Percentiles rank a stretch among this genome's conserved stretches.
Evolutionary conservation across 345 rosid genomes (phyloP).

Genomic region (Moricandia arvensis): DNA sequence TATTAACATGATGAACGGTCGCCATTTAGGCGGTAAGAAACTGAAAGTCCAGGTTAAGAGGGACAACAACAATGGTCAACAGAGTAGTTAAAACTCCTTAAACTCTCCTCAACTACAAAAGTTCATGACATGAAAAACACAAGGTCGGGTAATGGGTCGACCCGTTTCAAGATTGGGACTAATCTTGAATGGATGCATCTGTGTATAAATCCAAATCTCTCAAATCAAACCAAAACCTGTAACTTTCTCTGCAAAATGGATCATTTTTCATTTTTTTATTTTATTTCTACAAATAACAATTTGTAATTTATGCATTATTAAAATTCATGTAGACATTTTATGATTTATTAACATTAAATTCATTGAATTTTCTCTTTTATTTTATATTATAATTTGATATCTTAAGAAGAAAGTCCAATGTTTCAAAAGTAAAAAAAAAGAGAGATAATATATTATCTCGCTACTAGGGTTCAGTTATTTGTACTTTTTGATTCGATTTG

Average conservation of each 20-base stretch:
- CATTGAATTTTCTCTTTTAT: slow-evolving; percentile 59
- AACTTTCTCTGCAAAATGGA: slow-evolving; percentile 40
- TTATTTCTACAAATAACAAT: slow-evolving; percentile 49
- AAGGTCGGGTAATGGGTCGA: slow-evolving; percentile 18
- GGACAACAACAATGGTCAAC: slow-evolving; percentile 45
- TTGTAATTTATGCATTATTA: slow-evolving; percentile 78
- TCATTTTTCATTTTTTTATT: background rate
- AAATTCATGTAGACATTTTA: slow-evolving; percentile 65
- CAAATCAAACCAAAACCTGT: slow-evolving; percentile 57
- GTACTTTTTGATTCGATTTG: too few species aligned
- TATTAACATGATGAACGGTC: slow-evolving; percentile 80
- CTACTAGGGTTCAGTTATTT: background rate
- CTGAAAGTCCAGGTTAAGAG: slow-evolving; percentile 96
- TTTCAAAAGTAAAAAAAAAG: background rate
- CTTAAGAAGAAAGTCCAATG: slow-evolving; percentile 2
- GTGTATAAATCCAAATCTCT: slow-evolving; percentile 38
- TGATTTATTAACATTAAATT: slow-evolving; percentile 54
- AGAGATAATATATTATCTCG: slow-evolving; percentile 10
- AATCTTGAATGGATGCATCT: slow-evolving; percentile 15
- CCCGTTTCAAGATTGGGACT: slow-evolving; percentile 34
- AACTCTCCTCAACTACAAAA: slow-evolving; percentile 14
- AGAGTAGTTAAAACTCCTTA: slow-evolving; percentile 15
- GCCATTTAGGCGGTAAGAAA: slow-evolving; percentile 89
- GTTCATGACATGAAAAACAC: slow-evolving; percentile 8
- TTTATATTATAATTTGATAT: slow-evolving; percentile 9